Base-by-base conservation (phyloP, 2,329 filamentous ascomycete genomes). In the Phaeophleospora eucalypticola region DNA sequence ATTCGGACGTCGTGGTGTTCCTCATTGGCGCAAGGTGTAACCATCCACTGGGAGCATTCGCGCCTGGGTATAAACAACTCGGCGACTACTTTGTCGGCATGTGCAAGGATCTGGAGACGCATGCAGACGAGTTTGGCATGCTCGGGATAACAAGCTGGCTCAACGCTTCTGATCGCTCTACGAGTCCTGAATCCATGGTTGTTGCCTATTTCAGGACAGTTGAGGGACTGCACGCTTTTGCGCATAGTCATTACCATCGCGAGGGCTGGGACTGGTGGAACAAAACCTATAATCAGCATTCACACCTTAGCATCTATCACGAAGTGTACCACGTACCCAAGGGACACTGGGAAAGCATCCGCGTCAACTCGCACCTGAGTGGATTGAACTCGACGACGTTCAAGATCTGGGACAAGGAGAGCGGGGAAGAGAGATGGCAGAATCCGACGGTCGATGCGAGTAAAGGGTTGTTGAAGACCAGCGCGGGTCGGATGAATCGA, bases 181-280 rank as follows among this genome's bases (percentile, higher is more conserved):
- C 69, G 12, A 65, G 70, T 44, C 72, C 71, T 51, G 70, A 72
- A 6, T 14, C 62, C 16, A 52, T 76, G 49, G 55, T 57, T 2
- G 66, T 77, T 27, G 71, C 70, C 57, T 81, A 80, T 67, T 82
- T 81, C 62, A 66, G 68, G 29, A 65, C 69, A 45, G 47, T 74
- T 14, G 74, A 74, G 34, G 69, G 70, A 12, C 58, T 82, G 14
- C 71, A 81, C 57, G 63, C 61, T 14, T 82, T 78, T 52, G 78
- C 79, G 1, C 73, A 79, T 42, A 69, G 68, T 37, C 57, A 66
- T 4, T 45, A 72, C 7, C 79, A 82, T 56, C 68, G 71, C 10
- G 60, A 68, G 32, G 71, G 62, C 0, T 78, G 75, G 77, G 69
- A 74, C 38, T 80, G 72, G 71, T 77, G 71, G 60, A 68, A 70